A percentile compares a stretch with the other conserved stretches of the same genome.
Evolutionary conservation across 2,329 filamentous ascomycete genomes (phyloP).

Genomic region (Colletotrichum sp.): DNA sequence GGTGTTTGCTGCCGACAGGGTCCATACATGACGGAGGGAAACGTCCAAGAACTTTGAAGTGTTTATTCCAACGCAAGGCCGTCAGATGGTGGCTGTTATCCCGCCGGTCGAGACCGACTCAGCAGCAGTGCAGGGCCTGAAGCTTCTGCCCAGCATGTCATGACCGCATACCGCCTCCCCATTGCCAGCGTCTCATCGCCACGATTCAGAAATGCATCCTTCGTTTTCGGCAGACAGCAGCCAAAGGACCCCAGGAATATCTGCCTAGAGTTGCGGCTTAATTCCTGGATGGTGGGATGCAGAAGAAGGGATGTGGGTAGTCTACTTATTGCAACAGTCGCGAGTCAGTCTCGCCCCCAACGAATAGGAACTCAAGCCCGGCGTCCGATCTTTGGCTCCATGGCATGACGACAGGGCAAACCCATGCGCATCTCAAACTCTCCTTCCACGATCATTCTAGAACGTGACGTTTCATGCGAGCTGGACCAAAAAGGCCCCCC

Average conservation of each 20-base stretch:
- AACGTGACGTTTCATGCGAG: slow-evolving; percentile 14
- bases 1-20: not conserved
- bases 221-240: not conserved
- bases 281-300: not conserved
- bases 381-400: not conserved
- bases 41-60: not conserved
- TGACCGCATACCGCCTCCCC: not conserved
- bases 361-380: not conserved
- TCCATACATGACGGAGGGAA: not conserved
- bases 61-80: not conserved
- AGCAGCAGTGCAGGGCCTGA: not conserved
- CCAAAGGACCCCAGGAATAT: not conserved
- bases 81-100: not conserved
- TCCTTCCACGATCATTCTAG: slow-evolving; percentile 11
- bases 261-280: not conserved
- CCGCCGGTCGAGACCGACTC: not conserved
- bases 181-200: not conserved
- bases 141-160: not conserved
- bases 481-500: not conserved
- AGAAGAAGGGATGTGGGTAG: not conserved
- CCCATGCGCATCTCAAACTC: slow-evolving; percentile 7
- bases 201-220: not conserved
- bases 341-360: not conserved
- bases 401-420: not conserved
- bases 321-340: not conserved